These are phyloP conservation scores for Rauvolfia tetraphylla DNA, from an alignment of 257 asterid genomes.

Conservation along the genomic window DNA sequence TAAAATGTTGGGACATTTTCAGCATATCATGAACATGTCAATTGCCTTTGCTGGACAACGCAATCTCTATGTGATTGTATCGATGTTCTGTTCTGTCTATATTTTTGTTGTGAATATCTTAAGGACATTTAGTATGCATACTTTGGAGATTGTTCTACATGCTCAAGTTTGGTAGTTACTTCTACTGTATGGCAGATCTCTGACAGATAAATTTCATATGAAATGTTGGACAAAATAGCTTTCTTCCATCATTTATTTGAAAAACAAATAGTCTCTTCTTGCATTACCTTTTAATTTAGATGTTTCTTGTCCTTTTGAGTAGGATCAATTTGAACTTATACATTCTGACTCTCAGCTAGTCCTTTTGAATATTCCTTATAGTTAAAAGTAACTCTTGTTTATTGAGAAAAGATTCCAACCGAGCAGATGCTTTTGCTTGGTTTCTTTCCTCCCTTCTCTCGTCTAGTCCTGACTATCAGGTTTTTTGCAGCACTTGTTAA, in stretches of 20 bases:
- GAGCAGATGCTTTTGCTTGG: neutral
- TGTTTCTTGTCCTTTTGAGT: neutral
- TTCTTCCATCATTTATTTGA: neutral
- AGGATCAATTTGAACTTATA: neutral
- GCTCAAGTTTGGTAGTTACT: neutral
- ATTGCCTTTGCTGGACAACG: neutral
- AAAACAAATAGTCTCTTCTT: neutral
- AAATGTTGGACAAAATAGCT: neutral
- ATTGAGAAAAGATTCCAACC: neutral
- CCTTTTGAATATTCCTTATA: neutral
- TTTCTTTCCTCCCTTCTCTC: neutral
- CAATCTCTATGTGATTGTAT: neutral
- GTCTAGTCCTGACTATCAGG: neutral
- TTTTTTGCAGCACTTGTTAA: constrained; percentile 63
- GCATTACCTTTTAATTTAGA: neutral
- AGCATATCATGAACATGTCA: neutral
- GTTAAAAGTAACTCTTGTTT: no score
- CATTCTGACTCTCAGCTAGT: neutral
- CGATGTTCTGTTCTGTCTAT: neutral
- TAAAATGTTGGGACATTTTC: neutral
- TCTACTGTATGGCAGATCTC: neutral
- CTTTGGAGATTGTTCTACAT: neutral
- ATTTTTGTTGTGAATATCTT: neutral
- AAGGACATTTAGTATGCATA: neutral
- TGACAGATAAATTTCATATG: neutral